phyloP scores from a whole-genome alignment of 108 stramenopile species.

The Cyclotella choctawhatcheeana region DNA sequence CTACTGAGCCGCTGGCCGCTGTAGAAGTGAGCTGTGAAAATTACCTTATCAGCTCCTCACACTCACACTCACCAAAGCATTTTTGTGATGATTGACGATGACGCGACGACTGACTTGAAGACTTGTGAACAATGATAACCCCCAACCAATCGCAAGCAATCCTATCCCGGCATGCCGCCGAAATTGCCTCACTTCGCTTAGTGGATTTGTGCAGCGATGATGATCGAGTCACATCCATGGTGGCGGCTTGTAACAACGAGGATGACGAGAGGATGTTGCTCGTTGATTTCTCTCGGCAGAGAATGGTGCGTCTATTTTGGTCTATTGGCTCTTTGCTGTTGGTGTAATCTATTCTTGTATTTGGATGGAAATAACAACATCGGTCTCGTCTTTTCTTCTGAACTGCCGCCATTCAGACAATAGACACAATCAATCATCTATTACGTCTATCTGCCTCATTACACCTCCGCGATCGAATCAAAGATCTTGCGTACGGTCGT shows the following conservation, averaged over 20 bases:
- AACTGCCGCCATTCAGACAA: conserved; percentile 33
- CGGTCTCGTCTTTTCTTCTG: not conserved
- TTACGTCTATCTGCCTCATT: conserved; percentile 58
- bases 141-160: conserved; percentile 79
- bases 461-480: conserved; percentile 57
- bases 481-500: conserved; percentile 76
- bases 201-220: conserved; percentile 71
- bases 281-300: conserved; percentile 80
- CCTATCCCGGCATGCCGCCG: conserved; percentile 73
- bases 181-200: conserved; percentile 58
- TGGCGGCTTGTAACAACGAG: conserved; percentile 13
- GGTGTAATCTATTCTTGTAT: no score
- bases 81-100: no score
- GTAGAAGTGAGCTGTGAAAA: no score
- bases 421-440: conserved; percentile 79
- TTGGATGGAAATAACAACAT: no score
- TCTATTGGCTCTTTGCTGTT: not conserved
- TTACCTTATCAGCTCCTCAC: no score
- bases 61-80: no score
- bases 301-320: conserved; percentile 48
- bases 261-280: conserved; percentile 19
- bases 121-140: conserved; percentile 16
- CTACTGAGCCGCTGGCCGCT: no score
- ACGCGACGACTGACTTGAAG: no score
- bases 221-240: conserved; percentile 55